These are phyloP conservation scores for Umbelopsis sp. DNA, from an alignment of 371 early-diverging fungal species.

Conservation along the genomic window DNA sequence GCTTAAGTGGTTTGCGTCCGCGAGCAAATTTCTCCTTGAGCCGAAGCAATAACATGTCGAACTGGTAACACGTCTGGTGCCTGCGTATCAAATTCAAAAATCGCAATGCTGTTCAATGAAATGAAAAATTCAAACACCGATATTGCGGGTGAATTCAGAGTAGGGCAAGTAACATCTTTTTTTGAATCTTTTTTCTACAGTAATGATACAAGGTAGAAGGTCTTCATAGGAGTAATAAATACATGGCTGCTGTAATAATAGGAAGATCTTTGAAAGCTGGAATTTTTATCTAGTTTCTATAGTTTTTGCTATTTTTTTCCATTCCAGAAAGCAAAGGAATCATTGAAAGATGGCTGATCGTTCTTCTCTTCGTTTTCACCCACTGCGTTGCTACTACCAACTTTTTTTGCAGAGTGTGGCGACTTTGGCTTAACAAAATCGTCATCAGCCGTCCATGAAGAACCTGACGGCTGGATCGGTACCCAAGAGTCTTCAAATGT, in stretches of 20 bases:
- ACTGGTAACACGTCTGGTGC: constrained; percentile 7
- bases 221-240: not conserved
- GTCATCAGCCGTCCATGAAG: constrained; percentile 3
- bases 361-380: not conserved
- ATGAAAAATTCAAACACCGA: too few relatives aligned
- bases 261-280: not conserved
- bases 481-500: constrained; percentile 14
- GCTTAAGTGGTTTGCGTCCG: not conserved
- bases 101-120: not conserved
- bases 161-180: too few relatives aligned
- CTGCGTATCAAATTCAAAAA: not conserved
- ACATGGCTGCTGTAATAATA: not conserved
- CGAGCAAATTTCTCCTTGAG: constrained; percentile 10
- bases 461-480: constrained; percentile 5
- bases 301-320: constrained; percentile 5
- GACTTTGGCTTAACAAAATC: not conserved
- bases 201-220: not conserved
- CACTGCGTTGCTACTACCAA: not conserved
- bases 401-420: not conserved
- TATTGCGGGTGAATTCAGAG: not conserved
- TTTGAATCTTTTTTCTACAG: not conserved
- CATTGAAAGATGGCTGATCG: not conserved
- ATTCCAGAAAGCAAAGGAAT: constrained; percentile 13
- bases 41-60: not conserved
- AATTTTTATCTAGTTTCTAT: not conserved